Evolutionary conservation across 352 stramenopile genomes (phyloP), one percentile per base, ranked within the genome.

Genomic region (Phytophthora kernoviae): DNA sequence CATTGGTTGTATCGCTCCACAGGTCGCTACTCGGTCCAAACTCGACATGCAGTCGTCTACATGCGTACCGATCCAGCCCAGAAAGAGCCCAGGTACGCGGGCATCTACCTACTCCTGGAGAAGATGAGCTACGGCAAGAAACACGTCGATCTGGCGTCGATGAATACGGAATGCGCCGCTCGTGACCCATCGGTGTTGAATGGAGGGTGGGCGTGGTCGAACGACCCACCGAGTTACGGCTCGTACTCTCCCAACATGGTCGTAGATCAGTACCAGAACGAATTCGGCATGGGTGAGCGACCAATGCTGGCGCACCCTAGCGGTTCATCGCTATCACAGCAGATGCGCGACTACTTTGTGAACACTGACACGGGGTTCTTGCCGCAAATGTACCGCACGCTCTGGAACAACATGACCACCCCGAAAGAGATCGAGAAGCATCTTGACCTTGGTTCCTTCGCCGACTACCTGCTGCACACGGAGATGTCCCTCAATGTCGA

Each of bases 401-500:
- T 93, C 20, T 93, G 79, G 77, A 73, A 93, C 59, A 88, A 91
- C 70, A 90, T 93, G 80, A 90, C 78, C 1, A 74, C 76, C 8
- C 79, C 79, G 1, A 60, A 81, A 1, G 76, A 65, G 8, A 65
- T 93, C 0, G 70, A 85, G 34, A 49, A 73, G 34, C 81, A 93
- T 56, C 48, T 89, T 51, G 84, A 93, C 48, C 57, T 93, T 0
- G 84, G 84, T 0, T 90, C 79, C 21, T 91, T 79, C 43, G 84
- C 76, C 40, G 84, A 93, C 54, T 91, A 93, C 46, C 63, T 93
- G 39, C 58, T 93, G 53, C 84, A 93, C 75, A 93, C 84, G 1
- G 84, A 93, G 68, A 87, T 89, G 79, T 91, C 81, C 15, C 70
- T 91, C 42, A 93, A 93, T 55, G 78, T 90, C 14, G 84, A 93